Evolutionary conservation across 345 rosid species (phyloP).

Genomic region (Eucalyptus sp.): DNA sequence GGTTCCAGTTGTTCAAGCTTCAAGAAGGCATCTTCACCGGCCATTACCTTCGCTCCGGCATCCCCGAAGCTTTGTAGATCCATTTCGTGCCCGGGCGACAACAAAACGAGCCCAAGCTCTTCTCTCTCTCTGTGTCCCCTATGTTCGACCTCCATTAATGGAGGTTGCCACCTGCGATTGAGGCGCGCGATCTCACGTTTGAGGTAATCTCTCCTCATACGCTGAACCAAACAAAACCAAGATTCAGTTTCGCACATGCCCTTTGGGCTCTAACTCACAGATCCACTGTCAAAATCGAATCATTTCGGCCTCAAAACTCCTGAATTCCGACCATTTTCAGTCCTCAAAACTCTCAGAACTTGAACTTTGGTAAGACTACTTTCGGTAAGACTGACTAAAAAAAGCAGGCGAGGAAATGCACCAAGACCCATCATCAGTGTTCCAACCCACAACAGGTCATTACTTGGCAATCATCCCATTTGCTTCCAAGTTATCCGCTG

Average conservation of each 20-base stretch:
- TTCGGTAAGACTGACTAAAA: not conserved
- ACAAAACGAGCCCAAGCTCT: not conserved
- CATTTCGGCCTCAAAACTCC: not conserved
- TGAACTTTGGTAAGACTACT: not conserved
- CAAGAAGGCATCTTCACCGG: not conserved
- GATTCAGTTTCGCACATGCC: not conserved
- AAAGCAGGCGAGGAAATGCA: not conserved
- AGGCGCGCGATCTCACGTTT: not conserved
- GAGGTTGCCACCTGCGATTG: not conserved
- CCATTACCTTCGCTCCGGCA: not conserved
- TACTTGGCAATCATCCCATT: not conserved
- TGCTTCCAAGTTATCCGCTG: not conserved
- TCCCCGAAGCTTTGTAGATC: not conserved
- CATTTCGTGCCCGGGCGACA: not conserved
- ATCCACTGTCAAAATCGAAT: not conserved
- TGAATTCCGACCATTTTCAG: not conserved
- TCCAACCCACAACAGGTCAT: not conserved
- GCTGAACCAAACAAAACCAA: not conserved
- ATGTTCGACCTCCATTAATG: not conserved
- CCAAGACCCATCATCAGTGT: too few relatives aligned
- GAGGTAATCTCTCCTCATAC: not conserved
- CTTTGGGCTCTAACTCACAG: not conserved
- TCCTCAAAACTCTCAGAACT: not conserved
- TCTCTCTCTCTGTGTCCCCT: not conserved
- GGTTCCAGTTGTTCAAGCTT: not conserved